Evolutionary conservation across 306 rosid species (phyloP).

Genomic region (Lotus japonicus): DNA sequence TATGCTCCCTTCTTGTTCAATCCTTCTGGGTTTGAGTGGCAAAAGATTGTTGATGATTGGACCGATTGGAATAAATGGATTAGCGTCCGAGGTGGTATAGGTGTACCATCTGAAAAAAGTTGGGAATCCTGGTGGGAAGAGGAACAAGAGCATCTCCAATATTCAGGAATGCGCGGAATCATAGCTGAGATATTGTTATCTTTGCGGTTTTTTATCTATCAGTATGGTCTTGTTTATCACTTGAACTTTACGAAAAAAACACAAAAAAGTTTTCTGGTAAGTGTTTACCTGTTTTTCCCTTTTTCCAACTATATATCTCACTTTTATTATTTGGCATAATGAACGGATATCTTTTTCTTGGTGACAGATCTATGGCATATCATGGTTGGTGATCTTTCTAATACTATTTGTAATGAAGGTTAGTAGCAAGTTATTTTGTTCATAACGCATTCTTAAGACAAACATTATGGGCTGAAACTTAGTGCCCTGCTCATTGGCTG

Average conservation of each 20-base stretch:
- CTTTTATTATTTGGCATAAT: neutral
- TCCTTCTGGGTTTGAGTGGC: slow-evolving; percentile 99
- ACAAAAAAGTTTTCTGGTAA: slow-evolving; percentile 59
- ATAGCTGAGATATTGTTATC: slow-evolving; percentile 71
- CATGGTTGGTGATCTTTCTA: slow-evolving; percentile 88
- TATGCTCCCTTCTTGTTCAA: slow-evolving; percentile 97
- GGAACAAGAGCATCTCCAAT: slow-evolving; percentile 88
- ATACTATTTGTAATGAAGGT: slow-evolving; percentile 93
- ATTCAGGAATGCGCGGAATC: slow-evolving; percentile 86
- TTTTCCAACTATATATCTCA: neutral
- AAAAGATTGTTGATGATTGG: slow-evolving; percentile 98
- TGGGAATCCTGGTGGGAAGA: slow-evolving; percentile 99
- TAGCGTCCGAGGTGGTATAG: slow-evolving; percentile 88
- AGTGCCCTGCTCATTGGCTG: neutral
- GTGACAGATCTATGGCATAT: slow-evolving; percentile 83
- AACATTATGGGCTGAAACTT: neutral
- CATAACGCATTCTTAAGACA: slow-evolving; percentile 3
- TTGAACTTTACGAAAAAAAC: slow-evolving; percentile 46
- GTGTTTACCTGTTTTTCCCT: slow-evolving; percentile 6
- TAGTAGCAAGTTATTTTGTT: slow-evolving; percentile 24
- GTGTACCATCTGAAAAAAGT: slow-evolving; percentile 89
- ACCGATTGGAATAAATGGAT: slow-evolving; percentile 99
- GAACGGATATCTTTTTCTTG: slow-evolving; percentile 13
- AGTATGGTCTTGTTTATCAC: slow-evolving; percentile 95
- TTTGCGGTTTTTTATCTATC: slow-evolving; percentile 88